Conservation (phyloP, 306 rosid species). For the Trichosanthes cucumerina region DNA sequence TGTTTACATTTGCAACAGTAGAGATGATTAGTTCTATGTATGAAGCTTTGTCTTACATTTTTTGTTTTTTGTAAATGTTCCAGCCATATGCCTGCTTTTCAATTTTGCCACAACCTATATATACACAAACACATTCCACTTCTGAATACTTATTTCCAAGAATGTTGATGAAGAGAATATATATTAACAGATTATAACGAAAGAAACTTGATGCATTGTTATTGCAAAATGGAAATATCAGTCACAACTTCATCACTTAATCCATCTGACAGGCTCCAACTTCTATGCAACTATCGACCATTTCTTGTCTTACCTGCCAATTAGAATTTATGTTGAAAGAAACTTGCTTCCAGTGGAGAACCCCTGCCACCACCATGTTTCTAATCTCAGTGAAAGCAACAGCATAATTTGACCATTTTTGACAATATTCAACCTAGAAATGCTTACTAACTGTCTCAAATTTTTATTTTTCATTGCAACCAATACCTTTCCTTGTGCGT, state of each 20-base stretch:
- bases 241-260: neutral
- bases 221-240: neutral
- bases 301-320: slow-evolving; percentile 54
- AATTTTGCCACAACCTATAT: slow-evolving; percentile 75
- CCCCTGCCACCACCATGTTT: slow-evolving; percentile 48
- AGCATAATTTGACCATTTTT: neutral
- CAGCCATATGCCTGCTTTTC: slow-evolving; percentile 91
- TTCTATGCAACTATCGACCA: neutral
- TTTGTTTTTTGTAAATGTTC: slow-evolving; percentile 80
- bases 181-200: neutral
- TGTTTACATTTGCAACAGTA: slow-evolving; percentile 2
- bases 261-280: neutral
- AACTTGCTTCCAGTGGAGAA: slow-evolving; percentile 92
- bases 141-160: neutral
- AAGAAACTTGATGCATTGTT: neutral
- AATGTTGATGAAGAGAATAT: neutral
- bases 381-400: slow-evolving; percentile 5
- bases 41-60: slow-evolving; percentile 55
- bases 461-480: neutral
- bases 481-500: slow-evolving; percentile 88
- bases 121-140: slow-evolving; percentile 12
- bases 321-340: slow-evolving; percentile 69
- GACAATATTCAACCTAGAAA: neutral
- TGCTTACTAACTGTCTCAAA: neutral
- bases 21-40: neutral